Evolutionary conservation across 768 basidiomycete genomes (phyloP).

Genomic region (Gymnopilus junonius): DNA sequence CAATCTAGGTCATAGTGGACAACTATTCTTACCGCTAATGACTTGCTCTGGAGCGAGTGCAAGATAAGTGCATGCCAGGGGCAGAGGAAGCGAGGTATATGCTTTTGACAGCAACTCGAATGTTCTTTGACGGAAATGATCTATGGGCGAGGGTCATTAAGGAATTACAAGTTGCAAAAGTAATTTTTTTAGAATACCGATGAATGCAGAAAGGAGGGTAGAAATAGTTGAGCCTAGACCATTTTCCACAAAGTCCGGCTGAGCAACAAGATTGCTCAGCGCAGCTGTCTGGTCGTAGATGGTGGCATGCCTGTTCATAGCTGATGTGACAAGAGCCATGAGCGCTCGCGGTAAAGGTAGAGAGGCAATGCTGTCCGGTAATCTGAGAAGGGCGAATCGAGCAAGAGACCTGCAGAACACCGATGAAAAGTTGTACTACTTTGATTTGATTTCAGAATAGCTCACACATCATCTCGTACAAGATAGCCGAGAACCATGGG

Average conservation of each 20-base stretch:
- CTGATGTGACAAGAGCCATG: conserved; percentile 49
- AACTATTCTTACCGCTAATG: conserved; percentile 35
- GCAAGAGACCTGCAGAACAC: conserved; percentile 54
- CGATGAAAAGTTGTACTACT: background rate
- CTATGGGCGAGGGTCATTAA: conserved; percentile 37
- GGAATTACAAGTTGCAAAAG: background rate
- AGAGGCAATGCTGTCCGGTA: conserved; percentile 50
- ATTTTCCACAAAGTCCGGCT: conserved; percentile 48
- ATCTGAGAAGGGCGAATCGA: conserved; percentile 56
- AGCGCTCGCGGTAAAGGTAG: conserved; percentile 54
- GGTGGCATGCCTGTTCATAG: conserved; percentile 56
- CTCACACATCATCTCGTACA: conserved; percentile 66
- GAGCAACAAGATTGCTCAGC: conserved; percentile 44
- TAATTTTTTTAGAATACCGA: conserved; percentile 44
- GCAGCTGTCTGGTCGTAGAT: conserved; percentile 54
- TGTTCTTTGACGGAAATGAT: conserved; percentile 60
- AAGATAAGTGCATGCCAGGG: conserved; percentile 60
- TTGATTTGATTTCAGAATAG: conserved; percentile 10
- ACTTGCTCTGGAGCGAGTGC: conserved; percentile 48
- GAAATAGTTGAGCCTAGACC: conserved; percentile 50
- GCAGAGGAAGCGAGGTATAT: conserved; percentile 63
- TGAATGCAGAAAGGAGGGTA: conserved; percentile 49
- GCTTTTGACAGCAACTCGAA: conserved; percentile 61
- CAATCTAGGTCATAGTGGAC: background rate
- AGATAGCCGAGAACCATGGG: conserved; percentile 71